phyloP scores from a whole-genome alignment of 2,329 filamentous ascomycete genomes.

The Neonectria faginata region DNA sequence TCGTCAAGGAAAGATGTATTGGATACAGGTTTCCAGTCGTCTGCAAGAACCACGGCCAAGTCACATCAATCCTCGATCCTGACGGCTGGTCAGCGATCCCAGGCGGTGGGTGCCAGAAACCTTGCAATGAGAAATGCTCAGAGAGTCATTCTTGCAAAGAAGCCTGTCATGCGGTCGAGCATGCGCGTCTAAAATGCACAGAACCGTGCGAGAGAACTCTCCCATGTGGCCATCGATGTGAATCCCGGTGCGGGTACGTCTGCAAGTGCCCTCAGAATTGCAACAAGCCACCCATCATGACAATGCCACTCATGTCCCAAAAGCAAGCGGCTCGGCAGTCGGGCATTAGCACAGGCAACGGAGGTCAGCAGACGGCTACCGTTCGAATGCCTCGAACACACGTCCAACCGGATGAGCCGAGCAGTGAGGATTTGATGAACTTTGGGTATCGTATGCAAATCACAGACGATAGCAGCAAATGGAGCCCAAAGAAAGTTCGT shows the following conservation, averaged over 20 bases:
- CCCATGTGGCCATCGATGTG: constrained; percentile 38
- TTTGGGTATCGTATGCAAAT: constrained; percentile 26
- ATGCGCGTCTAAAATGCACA: constrained; percentile 47
- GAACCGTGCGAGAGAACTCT: constrained; percentile 32
- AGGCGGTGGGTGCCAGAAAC: constrained; percentile 35
- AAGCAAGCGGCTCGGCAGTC: not conserved
- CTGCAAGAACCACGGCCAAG: constrained; percentile 69
- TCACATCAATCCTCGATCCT: constrained; percentile 63
- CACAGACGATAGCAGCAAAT: constrained; percentile 15
- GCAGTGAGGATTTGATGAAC: constrained; percentile 60
- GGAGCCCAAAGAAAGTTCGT: constrained; percentile 35
- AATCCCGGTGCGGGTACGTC: constrained; percentile 28
- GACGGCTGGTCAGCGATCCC: constrained; percentile 61
- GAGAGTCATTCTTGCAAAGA: constrained; percentile 38
- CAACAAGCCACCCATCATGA: constrained; percentile 11
- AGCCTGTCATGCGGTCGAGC: constrained; percentile 35
- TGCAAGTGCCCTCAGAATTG: constrained; percentile 36
- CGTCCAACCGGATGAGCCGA: constrained; percentile 56
- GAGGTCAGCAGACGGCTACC: not conserved
- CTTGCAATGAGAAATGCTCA: constrained; percentile 33
- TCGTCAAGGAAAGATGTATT: constrained; percentile 52
- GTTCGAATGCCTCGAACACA: not conserved
- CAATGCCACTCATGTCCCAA: not conserved
- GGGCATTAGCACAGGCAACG: not conserved
- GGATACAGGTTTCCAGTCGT: constrained; percentile 66